Evolutionary conservation across 2,329 filamentous ascomycete species (phyloP), one percentile per base, ranked within the genome.

Genomic region (Ceratocystis alfenasii): DNA sequence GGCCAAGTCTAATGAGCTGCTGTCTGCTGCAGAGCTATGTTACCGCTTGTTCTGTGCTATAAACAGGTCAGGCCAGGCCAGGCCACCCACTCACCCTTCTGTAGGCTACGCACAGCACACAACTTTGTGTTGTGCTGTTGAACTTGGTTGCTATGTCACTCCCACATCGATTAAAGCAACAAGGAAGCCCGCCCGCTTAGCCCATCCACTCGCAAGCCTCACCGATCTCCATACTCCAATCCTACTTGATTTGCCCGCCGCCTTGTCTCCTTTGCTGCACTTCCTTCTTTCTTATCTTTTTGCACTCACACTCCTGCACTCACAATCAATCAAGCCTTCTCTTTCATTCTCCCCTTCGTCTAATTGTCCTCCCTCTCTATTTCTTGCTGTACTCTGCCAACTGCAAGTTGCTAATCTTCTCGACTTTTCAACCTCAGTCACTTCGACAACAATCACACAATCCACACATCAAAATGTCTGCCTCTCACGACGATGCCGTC

Each of bases 401-500:
- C 44, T 41, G n/a, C 53, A 25, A 62, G n/a, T 45, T 65, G 44
- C 50, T 61, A 48, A 28, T 36, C 20, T 59, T 46, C 33, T 28
- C 44, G 61, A 66, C 22, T 50, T 66, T n/a, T 59, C 57, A 41
- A 66, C 59, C 48, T 25, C 48, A 68, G 65, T 62, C 64, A 65
- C 46, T 53, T 62, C 33, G 41, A 45, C 61, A 59, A 62, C 64
- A 66, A 36, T 33, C 53, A 59, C 53, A 30, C 53, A 30, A 69
- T 53, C 48, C 83, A 97, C 97, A 93, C 91, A 89, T 86, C 90
- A 67, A n/a, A 62, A 67, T 67, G 66, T 55, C 66, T 65, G 25
- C 66, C 30, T 63, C 63, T 57, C 63, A 96, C 85, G 93, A 97
- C 86, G 92, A 97, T 83, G 93, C 92, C 75, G 94, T 99, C 76